Evolutionary conservation across 805 yeast species (phyloP).

Genomic region (Helenozyma baotianmanensis): DNA sequence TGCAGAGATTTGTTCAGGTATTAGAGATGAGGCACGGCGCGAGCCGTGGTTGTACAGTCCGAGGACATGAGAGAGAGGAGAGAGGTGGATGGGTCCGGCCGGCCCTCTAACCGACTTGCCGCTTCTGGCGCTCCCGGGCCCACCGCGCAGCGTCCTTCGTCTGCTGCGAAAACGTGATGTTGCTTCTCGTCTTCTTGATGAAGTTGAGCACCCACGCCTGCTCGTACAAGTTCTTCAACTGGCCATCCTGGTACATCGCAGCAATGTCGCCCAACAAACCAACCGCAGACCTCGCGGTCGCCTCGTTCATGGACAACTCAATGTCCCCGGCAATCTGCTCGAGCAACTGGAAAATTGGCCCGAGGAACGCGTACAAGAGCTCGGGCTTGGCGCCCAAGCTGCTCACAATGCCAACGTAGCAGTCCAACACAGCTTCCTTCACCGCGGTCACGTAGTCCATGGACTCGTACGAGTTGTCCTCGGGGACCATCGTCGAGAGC

Average conservation of each 20-base stretch:
- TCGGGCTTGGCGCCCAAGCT: constrained; percentile 74
- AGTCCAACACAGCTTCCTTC: constrained; percentile 87
- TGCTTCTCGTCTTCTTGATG: constrained; percentile 67
- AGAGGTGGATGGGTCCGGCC: neutral
- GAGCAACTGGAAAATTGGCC: constrained; percentile 68
- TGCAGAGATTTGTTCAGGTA: neutral
- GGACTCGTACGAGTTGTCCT: constrained; percentile 67
- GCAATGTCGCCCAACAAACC: constrained; percentile 94
- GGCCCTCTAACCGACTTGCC: constrained; percentile 25
- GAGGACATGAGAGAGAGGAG: neutral
- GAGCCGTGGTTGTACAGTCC: constrained; percentile 4
- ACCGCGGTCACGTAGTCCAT: constrained; percentile 69
- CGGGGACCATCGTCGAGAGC: constrained; percentile 60
- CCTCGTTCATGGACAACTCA: constrained; percentile 56
- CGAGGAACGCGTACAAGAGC: constrained; percentile 59
- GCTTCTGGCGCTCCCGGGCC: constrained; percentile 86
- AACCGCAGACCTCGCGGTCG: constrained; percentile 75
- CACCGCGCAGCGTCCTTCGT: constrained; percentile 94
- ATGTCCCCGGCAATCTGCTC: constrained; percentile 55
- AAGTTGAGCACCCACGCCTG: constrained; percentile 79
- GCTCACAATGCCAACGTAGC: constrained; percentile 91
- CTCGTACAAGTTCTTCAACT: constrained; percentile 58
- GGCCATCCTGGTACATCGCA: constrained; percentile 76
- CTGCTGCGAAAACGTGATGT: constrained; percentile 52
- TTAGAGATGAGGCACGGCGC: constrained; percentile 8